phyloP scores from a whole-genome alignment of 345 rosid species.

The Passiflora organensis region DNA sequence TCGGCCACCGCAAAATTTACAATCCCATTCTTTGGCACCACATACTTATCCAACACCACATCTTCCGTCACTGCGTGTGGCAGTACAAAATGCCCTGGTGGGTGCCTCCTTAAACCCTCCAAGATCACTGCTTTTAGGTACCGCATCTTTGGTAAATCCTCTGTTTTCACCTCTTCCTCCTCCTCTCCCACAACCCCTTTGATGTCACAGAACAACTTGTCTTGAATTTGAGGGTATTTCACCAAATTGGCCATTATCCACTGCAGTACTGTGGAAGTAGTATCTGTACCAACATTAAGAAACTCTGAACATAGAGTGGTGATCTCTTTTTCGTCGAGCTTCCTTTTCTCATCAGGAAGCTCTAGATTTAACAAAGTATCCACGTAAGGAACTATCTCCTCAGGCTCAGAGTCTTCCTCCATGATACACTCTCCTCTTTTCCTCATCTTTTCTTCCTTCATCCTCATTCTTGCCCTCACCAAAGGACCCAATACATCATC shows the following conservation, averaged over 20 bases:
- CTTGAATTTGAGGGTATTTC: not conserved
- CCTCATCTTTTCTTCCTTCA: conserved; percentile 6
- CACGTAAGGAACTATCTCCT: not conserved
- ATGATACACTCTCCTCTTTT: not conserved
- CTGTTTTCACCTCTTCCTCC: not conserved
- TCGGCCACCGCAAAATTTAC: not conserved
- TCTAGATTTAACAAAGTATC: not conserved
- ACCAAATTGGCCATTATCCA: conserved; percentile 3
- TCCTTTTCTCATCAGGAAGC: not conserved
- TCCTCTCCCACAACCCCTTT: not conserved
- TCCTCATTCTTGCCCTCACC: conserved; percentile 29
- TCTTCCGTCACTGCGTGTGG: conserved; percentile 1
- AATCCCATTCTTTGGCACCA: not conserved
- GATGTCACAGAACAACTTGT: not conserved
- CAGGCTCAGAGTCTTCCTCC: not conserved
- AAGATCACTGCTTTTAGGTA: not conserved
- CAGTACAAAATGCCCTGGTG: not conserved
- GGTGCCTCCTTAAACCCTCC: conserved; percentile 1
- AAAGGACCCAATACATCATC: conserved; percentile 23
- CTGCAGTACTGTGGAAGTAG: not conserved
- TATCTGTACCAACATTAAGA: not conserved
- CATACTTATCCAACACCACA: not conserved
- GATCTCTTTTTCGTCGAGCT: not conserved
- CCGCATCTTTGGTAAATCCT: not conserved
- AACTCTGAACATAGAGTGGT: not conserved